A percentile compares a stretch with the other conserved stretches of the same genome.
Conservation (phyloP, 2,329 filamentous ascomycete species). For the Elsinoe ampelina region DNA sequence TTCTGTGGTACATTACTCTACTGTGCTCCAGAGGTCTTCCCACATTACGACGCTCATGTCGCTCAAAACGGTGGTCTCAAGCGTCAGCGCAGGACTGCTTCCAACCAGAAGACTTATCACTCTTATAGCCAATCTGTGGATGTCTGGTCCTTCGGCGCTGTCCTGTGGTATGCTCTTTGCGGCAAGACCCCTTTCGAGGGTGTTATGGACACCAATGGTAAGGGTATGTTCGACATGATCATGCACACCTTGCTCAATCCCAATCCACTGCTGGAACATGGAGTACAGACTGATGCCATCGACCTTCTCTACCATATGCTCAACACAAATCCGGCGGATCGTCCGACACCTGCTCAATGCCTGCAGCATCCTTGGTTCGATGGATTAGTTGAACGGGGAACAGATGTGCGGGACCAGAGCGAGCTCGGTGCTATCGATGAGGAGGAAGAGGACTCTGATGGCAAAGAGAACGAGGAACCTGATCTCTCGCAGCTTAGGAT, state of each 20-base stretch:
- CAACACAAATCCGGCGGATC: constrained; percentile 64
- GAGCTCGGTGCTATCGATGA: constrained; percentile 40
- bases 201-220: constrained; percentile 63
- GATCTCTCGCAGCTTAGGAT: constrained; percentile 58
- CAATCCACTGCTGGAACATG: constrained; percentile 47
- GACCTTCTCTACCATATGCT: constrained; percentile 73
- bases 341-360: constrained; percentile 64
- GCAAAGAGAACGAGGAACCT: constrained; percentile 29
- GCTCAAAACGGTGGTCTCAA: constrained; percentile 53
- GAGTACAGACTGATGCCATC: constrained; percentile 58
- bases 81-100: constrained; percentile 41
- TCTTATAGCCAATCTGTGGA: constrained; percentile 89
- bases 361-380: constrained; percentile 66
- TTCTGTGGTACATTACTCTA: constrained; percentile 95
- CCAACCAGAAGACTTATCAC: constrained; percentile 34
- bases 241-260: constrained; percentile 69
- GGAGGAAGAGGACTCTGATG: constrained; percentile 53
- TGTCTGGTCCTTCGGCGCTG: constrained; percentile 91
- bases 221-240: constrained; percentile 73
- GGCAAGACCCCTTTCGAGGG: constrained; percentile 72
- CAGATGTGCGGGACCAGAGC: constrained; percentile 13
- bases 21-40: constrained; percentile 94
- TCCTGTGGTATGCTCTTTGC: constrained; percentile 80
- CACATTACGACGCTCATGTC: constrained; percentile 61
- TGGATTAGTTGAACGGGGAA: constrained; percentile 32